Percentiles rank a stretch among this genome's conserved stretches.
These are phyloP conservation scores for Calendula officinalis DNA, from an alignment of 129 eudicot genomes.

Conservation along the genomic window DNA sequence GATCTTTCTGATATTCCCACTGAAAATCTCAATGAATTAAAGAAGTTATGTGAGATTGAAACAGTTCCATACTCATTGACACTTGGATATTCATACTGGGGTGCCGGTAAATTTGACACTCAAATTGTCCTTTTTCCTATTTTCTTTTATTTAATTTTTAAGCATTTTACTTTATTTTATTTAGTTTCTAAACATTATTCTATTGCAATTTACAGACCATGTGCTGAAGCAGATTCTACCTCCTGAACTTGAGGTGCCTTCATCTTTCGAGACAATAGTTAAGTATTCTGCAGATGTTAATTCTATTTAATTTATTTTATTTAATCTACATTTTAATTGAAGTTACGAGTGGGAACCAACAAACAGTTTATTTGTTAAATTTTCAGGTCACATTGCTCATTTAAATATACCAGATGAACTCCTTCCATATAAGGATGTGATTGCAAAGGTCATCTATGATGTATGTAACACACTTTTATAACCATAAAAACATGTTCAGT, in stretches of 20 bases:
- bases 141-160: slow-evolving; percentile 13
- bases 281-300: slow-evolving; percentile 47
- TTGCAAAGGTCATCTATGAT: slow-evolving; percentile 95
- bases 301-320: neutral
- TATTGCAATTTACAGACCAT: slow-evolving; percentile 50
- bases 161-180: slow-evolving; percentile 1
- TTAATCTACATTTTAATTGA: neutral
- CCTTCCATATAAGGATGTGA: slow-evolving; percentile 83
- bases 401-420: slow-evolving; percentile 84
- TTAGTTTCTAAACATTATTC: slow-evolving; percentile 1
- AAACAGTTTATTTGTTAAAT: slow-evolving; percentile 14
- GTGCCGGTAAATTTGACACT: slow-evolving; percentile 60
- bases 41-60: slow-evolving; percentile 59
- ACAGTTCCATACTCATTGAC: slow-evolving; percentile 84
- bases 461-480: slow-evolving; percentile 39
- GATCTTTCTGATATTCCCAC: slow-evolving; percentile 84
- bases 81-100: slow-evolving; percentile 97
- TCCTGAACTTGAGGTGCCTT: slow-evolving; percentile 82
- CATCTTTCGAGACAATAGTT: slow-evolving; percentile 98
- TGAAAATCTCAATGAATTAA: slow-evolving; percentile 63
- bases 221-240: slow-evolving; percentile 93
- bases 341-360: neutral
- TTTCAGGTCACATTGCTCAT: slow-evolving; percentile 98
- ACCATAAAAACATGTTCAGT: neutral
- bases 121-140: neutral